Evolutionary conservation across 176 grass and related monocot genomes (phyloP).

Genomic region (Triticum timopheevii): DNA sequence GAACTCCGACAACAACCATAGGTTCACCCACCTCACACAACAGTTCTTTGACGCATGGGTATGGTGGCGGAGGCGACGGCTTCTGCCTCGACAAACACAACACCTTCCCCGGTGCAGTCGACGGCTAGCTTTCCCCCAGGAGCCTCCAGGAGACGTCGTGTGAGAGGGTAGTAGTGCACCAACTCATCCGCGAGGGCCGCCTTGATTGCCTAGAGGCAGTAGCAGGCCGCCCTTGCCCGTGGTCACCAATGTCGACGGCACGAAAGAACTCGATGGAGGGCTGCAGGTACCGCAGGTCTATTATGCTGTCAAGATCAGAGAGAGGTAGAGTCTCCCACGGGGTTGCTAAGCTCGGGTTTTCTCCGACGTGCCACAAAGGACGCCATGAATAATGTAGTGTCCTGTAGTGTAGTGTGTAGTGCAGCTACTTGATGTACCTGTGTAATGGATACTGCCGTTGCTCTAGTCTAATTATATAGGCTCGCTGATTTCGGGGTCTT

Average conservation of each 20-base stretch:
- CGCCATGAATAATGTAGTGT: too few relatives aligned
- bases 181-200: neutral
- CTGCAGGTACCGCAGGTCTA: neutral
- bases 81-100: constrained; percentile 30
- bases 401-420: too few relatives aligned
- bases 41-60: constrained; percentile 8
- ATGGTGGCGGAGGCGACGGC: neutral
- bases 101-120: constrained; percentile 36
- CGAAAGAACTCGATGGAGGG: neutral
- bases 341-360: too few relatives aligned
- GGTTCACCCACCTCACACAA: neutral
- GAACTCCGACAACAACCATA: too few relatives aligned
- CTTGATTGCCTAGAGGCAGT: neutral
- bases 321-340: neutral
- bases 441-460: too few relatives aligned
- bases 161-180: constrained; percentile 27
- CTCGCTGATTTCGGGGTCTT: too few relatives aligned
- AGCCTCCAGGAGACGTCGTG: constrained; percentile 3
- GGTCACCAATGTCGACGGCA: too few relatives aligned
- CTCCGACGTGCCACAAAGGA: too few relatives aligned
- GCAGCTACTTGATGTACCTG: too few relatives aligned
- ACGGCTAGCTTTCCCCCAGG: constrained; percentile 7
- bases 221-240: neutral
- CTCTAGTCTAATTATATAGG: too few relatives aligned
- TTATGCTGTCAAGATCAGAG: neutral